Base-by-base conservation (phyloP, 495 filamentous ascomycete genomes). In the Aspergillus nidulans region DNA sequence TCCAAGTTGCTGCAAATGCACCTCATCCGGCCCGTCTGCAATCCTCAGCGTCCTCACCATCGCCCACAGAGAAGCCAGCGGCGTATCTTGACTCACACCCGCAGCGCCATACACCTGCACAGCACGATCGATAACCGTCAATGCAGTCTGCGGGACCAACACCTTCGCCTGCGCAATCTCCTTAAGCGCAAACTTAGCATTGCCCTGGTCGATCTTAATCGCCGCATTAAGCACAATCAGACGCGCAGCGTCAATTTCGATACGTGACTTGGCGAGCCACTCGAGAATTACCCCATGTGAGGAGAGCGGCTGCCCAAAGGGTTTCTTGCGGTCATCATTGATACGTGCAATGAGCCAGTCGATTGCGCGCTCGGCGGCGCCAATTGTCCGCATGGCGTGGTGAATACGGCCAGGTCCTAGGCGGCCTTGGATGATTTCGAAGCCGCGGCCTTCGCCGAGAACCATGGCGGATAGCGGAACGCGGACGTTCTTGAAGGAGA, bases 341-440 rank as follows among this genome's bases (percentile, higher is more conserved):
- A 94, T 85, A 40, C 91, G 84, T 54, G 88, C 86, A 49, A 96
- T 81, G 77, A 96, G 83, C 87, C 90, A 94, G 42, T 94, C 88
- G 9, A 96, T 78, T 1, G 91, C 91, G 49, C 81, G 75, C 72
- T 96, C 91, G 32, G 91, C 86, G 24, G 88, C 85, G 40, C 91
- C 91, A 69, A 96, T 90, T 20, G 85, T 83, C 56, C 92, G 88
- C 91, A 95, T 95, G 49, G 88, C 88, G 73, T 96, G 92, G 74
- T 96, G 92, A 67, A 96, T 95, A 36, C 92, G 87, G 12, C 92
- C 91, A 18, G 92, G 91, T 4, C 91, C 91, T 25, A 96, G 82
- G 41, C 91, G 86, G 30, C 92, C 91, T 68, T 96, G 91, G 69
- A 96, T 95, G 65, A 96, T 95, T 69, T 96, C 92, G 71, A 96